Evolutionary conservation across 1,284 basidiomycete genomes (phyloP).

Genomic region (Naganishia cerealis): DNA sequence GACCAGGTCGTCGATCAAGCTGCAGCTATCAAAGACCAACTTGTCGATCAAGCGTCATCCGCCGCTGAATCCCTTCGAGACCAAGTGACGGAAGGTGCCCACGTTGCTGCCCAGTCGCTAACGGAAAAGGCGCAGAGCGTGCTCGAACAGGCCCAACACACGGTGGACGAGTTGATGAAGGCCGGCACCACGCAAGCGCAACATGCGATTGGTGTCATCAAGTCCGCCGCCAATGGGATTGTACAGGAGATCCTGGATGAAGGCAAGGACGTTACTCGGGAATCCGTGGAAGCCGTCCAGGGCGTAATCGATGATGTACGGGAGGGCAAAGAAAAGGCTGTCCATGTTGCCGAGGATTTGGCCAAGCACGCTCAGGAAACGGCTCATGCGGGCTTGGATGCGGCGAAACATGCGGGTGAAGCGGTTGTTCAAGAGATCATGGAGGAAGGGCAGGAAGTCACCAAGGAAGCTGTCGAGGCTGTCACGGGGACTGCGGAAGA

Average conservation of each 20-base stretch:
- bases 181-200: constrained; percentile 9
- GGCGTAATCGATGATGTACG: constrained; percentile 21
- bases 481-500: constrained; percentile 31
- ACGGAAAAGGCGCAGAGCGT: constrained; percentile 18
- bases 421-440: constrained; percentile 27
- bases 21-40: constrained; percentile 6
- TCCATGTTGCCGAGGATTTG: constrained; percentile 17
- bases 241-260: constrained; percentile 28
- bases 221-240: constrained; percentile 23
- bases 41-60: constrained; percentile 21
- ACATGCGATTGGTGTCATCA: constrained; percentile 22
- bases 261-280: constrained; percentile 28
- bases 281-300: constrained; percentile 25
- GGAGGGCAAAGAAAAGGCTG: constrained; percentile 11
- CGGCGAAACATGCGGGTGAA: constrained; percentile 23
- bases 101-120: constrained; percentile 18
- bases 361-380: constrained; percentile 9
- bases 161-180: constrained; percentile 15
- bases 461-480: constrained; percentile 27
- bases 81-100: constrained; percentile 15
- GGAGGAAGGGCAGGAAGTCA: constrained; percentile 34
- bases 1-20: constrained; percentile 16
- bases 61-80: constrained; percentile 15
- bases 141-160: constrained; percentile 16
- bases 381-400: constrained; percentile 19